These are phyloP conservation scores for Fabrea salina DNA, from an alignment of 169 alveolate species.

Conservation along the genomic window DNA sequence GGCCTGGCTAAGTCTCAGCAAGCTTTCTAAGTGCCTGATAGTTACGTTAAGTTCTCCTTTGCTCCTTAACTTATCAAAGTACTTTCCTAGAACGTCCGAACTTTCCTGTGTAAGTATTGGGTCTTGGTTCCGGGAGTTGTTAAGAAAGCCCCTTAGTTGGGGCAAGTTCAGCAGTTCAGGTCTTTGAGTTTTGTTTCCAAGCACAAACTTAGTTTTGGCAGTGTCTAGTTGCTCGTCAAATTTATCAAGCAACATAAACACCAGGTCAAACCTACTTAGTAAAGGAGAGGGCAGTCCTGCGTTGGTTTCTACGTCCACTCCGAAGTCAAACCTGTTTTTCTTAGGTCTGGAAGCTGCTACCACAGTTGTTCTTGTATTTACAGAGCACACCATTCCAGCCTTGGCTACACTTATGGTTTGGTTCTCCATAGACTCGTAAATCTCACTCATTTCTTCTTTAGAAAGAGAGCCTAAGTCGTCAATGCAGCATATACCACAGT, in stretches of 20 bases:
- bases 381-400: conserved; percentile 97
- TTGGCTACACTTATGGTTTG: conserved; percentile 98
- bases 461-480: conserved; percentile 99
- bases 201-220: conserved; percentile 94
- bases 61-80: conserved; percentile 91
- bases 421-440: conserved; percentile 99
- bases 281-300: conserved; percentile 99
- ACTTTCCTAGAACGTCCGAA: conserved; percentile 88
- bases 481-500: conserved; percentile 98
- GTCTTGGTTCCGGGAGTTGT: neutral
- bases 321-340: conserved; percentile 93
- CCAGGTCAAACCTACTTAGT: conserved; percentile 97
- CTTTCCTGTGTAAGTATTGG: conserved; percentile 65
- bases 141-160: neutral
- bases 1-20: conserved; percentile 96
- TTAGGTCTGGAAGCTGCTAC: conserved; percentile 99
- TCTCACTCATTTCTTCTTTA: conserved; percentile 97
- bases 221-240: conserved; percentile 92
- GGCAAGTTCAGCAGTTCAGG: neutral
- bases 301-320: conserved; percentile 95
- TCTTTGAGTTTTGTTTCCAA: conserved; percentile 33
- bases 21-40: conserved; percentile 94
- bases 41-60: conserved; percentile 96
- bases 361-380: conserved; percentile 98
- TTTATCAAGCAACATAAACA: conserved; percentile 96